Conservation (phyloP, 1,284 basidiomycete genomes). For the Rhodotorula sp. region DNA sequence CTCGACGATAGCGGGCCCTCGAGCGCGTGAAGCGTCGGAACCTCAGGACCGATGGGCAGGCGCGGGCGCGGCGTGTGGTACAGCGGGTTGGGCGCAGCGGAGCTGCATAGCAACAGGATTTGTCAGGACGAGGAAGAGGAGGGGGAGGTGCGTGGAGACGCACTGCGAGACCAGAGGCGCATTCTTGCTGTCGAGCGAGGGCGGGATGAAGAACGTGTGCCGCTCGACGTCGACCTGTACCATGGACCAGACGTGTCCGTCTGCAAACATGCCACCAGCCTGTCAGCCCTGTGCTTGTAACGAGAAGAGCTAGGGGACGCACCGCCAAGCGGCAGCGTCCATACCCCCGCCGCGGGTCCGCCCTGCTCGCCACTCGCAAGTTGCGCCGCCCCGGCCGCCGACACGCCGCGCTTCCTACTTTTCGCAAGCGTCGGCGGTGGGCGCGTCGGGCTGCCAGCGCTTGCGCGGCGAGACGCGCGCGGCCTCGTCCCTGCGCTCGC, state of each 20-base stretch:
- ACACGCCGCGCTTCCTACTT: conserved; percentile 23
- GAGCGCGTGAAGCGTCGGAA: conserved; percentile 30
- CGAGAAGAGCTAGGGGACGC: neutral
- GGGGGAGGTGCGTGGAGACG: neutral
- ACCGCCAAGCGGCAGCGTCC: conserved; percentile 52
- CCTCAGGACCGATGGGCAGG: conserved; percentile 43
- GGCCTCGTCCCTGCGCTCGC: conserved; percentile 13
- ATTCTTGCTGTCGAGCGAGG: conserved; percentile 43
- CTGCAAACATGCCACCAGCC: conserved; percentile 45
- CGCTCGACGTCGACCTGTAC: conserved; percentile 62
- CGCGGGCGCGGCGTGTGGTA: conserved; percentile 54
- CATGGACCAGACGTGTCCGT: conserved; percentile 90
- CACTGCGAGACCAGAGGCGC: neutral
- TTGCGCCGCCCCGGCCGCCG: conserved; percentile 3
- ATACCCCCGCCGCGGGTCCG: conserved; percentile 12
- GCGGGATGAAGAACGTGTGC: conserved; percentile 53
- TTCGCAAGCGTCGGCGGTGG: conserved; percentile 9
- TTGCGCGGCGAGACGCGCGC: neutral
- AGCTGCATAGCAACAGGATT: conserved; percentile 18
- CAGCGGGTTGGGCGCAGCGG: conserved; percentile 39
- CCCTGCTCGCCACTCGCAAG: neutral
- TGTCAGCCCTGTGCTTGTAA: neutral
- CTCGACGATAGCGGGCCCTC: conserved; percentile 25
- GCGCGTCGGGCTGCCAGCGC: neutral
- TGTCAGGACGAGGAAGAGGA: conserved; percentile 17